Conservation (phyloP, 2,329 filamentous ascomycete genomes). For the Emergomyces africanus region DNA sequence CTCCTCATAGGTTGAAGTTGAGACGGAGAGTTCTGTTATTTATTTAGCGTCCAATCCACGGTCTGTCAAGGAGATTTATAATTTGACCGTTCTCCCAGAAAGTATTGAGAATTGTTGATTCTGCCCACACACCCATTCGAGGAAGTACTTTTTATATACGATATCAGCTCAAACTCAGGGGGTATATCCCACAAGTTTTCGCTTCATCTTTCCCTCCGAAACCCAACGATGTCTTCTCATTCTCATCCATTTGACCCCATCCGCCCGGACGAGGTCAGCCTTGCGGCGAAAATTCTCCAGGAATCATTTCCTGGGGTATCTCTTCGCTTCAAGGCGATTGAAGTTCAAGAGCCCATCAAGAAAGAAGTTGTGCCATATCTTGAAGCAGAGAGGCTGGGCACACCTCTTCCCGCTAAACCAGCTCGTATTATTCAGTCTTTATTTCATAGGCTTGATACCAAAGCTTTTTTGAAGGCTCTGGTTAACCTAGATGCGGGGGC, state of each 20-base stretch:
- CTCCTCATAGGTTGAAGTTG: too few species aligned
- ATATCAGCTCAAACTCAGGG: not conserved
- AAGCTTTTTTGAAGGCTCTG: constrained; percentile 30
- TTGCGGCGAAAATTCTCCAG: constrained; percentile 27
- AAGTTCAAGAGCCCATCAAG: constrained; percentile 53
- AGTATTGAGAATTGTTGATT: too few species aligned
- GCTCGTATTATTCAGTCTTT: constrained; percentile 42
- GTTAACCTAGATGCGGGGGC: constrained; percentile 29
- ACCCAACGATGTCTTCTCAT: constrained; percentile 15
- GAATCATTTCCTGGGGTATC: constrained; percentile 23
- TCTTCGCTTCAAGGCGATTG: constrained; percentile 51
- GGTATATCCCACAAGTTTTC: not conserved
- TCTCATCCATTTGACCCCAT: constrained; percentile 30
- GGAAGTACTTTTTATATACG: too few species aligned
- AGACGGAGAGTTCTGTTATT: too few species aligned
- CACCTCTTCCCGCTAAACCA: constrained; percentile 38
- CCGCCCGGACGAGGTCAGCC: constrained; percentile 26
- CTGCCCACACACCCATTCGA: too few species aligned
- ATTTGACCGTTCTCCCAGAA: too few species aligned
- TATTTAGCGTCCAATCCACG: too few species aligned
- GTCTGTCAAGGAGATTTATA: too few species aligned
- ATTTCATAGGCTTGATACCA: constrained; percentile 29
- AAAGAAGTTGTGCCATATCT: constrained; percentile 45
- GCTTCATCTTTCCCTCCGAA: not conserved
- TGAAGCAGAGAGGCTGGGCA: constrained; percentile 47